Conservation (phyloP, 257 asterid species). For the Solanum dulcamara region DNA sequence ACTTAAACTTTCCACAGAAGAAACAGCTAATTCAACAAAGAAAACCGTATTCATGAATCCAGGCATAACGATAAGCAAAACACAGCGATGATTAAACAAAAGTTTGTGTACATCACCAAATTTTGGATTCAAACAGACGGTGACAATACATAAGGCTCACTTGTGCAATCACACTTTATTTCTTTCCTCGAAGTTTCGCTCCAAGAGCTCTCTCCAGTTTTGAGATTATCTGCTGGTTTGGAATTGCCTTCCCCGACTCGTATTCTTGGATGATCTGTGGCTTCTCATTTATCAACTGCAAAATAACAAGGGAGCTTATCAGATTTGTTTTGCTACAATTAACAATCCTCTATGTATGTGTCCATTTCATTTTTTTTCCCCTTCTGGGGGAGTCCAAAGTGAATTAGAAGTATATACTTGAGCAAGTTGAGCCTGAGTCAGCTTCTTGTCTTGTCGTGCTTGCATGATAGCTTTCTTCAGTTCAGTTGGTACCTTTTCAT, state of each 20-base stretch:
- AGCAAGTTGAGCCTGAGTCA: slow-evolving; percentile 88
- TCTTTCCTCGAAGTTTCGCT: slow-evolving; percentile 67
- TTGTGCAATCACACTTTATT: slow-evolving; percentile 10
- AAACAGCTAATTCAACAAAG: neutral
- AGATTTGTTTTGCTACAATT: neutral
- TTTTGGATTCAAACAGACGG: slow-evolving; percentile 14
- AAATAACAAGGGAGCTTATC: neutral
- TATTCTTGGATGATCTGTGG: slow-evolving; percentile 49
- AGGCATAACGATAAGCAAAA: neutral
- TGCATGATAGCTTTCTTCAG: slow-evolving; percentile 82
- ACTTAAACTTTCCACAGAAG: neutral
- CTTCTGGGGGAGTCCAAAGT: neutral
- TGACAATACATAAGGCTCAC: neutral
- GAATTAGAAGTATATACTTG: slow-evolving; percentile 31
- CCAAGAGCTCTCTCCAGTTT: slow-evolving; percentile 87
- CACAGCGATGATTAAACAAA: slow-evolving; percentile 3
- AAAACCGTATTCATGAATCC: slow-evolving; percentile 11
- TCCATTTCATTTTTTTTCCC: neutral
- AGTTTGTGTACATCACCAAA: slow-evolving; percentile 25
- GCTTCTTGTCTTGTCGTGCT: slow-evolving; percentile 76
- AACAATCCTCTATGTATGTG: neutral
- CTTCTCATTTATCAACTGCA: slow-evolving; percentile 68
- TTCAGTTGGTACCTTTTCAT: slow-evolving; percentile 81
- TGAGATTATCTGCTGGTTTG: slow-evolving; percentile 59
- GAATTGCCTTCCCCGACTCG: slow-evolving; percentile 58